Evolutionary conservation across 2,329 filamentous ascomycete species (phyloP), one percentile per base, ranked within the genome.

Genomic region (Claviceps sp.): DNA sequence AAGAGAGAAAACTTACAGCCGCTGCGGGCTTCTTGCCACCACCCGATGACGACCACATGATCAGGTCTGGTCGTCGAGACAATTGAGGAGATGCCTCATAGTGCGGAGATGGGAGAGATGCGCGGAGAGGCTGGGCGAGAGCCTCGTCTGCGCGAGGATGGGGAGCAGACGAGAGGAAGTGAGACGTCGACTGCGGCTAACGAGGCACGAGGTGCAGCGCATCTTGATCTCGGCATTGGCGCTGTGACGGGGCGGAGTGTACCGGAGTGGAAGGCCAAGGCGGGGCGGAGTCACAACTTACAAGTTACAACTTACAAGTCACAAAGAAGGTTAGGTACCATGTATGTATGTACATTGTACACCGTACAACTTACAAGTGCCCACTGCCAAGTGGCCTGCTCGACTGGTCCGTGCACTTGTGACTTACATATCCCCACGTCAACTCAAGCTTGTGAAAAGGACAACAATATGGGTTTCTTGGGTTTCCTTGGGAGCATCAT

Each of bases 1-100:
- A 13, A 22, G 13, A 22, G 34, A n/a, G 16, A 9, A 14, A 40
- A 67, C 76, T 65, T 72, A 89, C 85, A 80, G 87, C 84, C 65
- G 84, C 80, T 58, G 77, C 73, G 59, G 78, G 74, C 73, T 88
- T 89, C 74, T 85, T 85, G 70, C 77, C 72, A 70, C 76, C 76
- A 60, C 75, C 75, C 58, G 79, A 81, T 60, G 79, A 82, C 57
- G 79, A 78, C 70, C 82, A 84, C 80, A 84, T 84, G 57, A 62
- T 70, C 63, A 61, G 52, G 56, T 56, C 57, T 58, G 61, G 61
- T 59, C 58, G 59, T 59, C 54, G 54, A 59, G 52, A 54, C 54
- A 55, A 54, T 46, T 51, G 53, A 56, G 56, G 49, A 50, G 54
- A 57, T 52, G 59, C 58, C 51, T 64, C 64, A 67, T 67, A 58